phyloP scores from a whole-genome alignment of 2,329 filamentous ascomycete species.

The Leptosphaerulina australis region DNA sequence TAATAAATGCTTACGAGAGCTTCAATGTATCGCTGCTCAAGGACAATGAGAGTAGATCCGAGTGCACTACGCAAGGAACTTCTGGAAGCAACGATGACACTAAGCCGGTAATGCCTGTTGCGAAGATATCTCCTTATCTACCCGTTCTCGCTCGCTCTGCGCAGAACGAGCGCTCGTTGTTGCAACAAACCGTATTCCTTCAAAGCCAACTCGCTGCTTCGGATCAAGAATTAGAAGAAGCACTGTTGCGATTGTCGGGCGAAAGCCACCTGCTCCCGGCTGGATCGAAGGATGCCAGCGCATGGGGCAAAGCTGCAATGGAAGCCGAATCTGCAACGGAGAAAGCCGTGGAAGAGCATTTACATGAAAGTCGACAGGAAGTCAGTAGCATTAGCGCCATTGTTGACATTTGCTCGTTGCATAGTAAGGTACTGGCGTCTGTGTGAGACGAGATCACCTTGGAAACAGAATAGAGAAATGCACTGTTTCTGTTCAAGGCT shows the following conservation, averaged over 20 bases:
- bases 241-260: conserved; percentile 43
- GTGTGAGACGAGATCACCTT: background rate
- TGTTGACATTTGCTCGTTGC: conserved; percentile 38
- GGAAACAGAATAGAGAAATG: no score
- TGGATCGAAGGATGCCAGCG: conserved; percentile 33
- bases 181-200: conserved; percentile 45
- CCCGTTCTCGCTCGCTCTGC: conserved; percentile 33
- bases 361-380: conserved; percentile 34
- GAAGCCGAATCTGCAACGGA: conserved; percentile 31
- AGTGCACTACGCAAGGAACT: background rate
- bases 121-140: conserved; percentile 40
- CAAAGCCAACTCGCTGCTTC: conserved; percentile 39
- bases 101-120: conserved; percentile 20
- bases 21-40: conserved; percentile 21
- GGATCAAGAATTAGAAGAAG: conserved; percentile 38
- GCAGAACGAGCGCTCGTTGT: conserved; percentile 38
- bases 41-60: background rate
- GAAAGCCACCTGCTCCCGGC: conserved; percentile 49
- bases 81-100: background rate
- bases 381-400: conserved; percentile 32
- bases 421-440: conserved; percentile 30
- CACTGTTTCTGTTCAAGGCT: no score
- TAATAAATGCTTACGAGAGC: conserved; percentile 32
- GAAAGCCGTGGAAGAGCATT: conserved; percentile 23
- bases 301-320: conserved; percentile 35